Conservation (phyloP, 2,329 filamentous ascomycete genomes). For the Talaromyces sp. region DNA sequence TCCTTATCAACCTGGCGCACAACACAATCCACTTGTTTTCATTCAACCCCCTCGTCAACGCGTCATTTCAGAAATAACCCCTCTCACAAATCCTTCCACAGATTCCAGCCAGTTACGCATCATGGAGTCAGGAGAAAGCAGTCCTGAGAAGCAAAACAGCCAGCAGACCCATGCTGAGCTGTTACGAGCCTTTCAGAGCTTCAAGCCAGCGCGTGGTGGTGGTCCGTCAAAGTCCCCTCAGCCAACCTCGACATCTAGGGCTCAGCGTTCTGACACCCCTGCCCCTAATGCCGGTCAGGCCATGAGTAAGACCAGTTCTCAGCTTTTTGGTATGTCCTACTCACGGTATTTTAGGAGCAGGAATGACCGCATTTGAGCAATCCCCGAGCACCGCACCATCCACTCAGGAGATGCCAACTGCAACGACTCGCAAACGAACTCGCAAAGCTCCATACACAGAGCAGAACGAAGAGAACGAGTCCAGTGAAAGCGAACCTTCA, state of each 20-base stretch:
- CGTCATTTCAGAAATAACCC: neutral
- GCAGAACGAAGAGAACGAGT: neutral
- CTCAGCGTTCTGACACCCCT: neutral
- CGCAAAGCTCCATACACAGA: neutral
- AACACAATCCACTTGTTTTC: neutral
- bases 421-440: neutral
- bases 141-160: neutral
- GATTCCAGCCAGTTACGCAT: neutral
- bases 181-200: conserved; percentile 8
- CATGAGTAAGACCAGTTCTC: neutral
- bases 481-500: neutral
- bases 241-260: neutral
- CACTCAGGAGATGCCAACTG: neutral
- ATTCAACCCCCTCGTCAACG: neutral
- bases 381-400: neutral
- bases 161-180: conserved; percentile 1
- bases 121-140: conserved; percentile 4
- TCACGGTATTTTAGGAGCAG: neutral
- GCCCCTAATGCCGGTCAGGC: neutral
- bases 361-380: neutral
- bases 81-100: neutral
- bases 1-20: neutral
- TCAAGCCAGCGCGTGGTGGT: neutral
- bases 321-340: neutral
- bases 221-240: neutral